Base-by-base conservation (phyloP, 106 monocot species). In the Phalaenopsis equestris region DNA sequence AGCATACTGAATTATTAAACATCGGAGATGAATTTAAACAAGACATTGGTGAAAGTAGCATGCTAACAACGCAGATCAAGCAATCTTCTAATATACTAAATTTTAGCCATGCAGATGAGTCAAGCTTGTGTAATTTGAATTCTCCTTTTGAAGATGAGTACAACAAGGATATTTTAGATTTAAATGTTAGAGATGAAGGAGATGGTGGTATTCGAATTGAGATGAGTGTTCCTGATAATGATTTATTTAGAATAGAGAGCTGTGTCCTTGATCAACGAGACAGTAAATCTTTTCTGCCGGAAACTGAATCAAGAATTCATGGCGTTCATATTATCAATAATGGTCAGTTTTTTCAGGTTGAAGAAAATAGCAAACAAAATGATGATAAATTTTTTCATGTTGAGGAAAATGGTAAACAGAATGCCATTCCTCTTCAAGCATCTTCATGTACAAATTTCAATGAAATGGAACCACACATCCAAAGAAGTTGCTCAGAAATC, bases 251-350 rank as follows among this genome's bases (percentile, higher is more conserved):
- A 30, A 30, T 30, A 30, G 30, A 30, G 30, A 30, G 30, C 30
- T 30, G 30, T 47, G 76, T 49, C 30, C 1, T 30, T 76, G 76
- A 76, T 76, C 47, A 76, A 8, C 48, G 49, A 49, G 14, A 24
- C 23, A 81, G 37, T 42, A 73, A 79, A 64, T 73, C 77, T 78
- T 78, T 82, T 83, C 41, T 76, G 41, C 36, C 68, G 47, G 86
- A 80, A 74, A 49, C 72, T 42, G 86, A 89, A 67, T 80, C 77
- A 15, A 80, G 14, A 19, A 67, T 89, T 37, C 81, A 81, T 80
- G 91, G 93, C 80, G 87, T 96, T 56, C 89, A 93, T 86, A 91
- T 90, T 41, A 83, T 91, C 38, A 79, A 89, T 77, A 84, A 93
- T 83, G 56, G 78, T 58, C 37, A 57, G 1, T n/a, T 76, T 30